Evolutionary conservation across 2,329 filamentous ascomycete genomes (phyloP), one percentile per base, ranked within the genome.

Genomic region (Fusarium dlaminii): DNA sequence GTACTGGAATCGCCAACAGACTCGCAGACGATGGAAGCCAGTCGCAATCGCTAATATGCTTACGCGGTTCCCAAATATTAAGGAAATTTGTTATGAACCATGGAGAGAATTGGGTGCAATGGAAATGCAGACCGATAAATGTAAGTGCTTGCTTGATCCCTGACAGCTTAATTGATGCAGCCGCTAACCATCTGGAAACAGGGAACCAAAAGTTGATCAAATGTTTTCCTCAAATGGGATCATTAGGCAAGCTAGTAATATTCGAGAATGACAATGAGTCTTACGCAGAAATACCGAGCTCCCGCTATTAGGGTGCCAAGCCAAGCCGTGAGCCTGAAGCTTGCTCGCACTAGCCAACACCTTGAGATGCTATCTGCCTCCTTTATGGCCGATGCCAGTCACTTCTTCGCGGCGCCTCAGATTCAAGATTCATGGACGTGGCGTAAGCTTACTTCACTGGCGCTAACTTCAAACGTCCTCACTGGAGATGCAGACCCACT

Each of bases 41-140:
- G 29, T 56, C 29, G 72, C 79, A 37, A 75, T 84, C 32, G 72
- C 74, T 36, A 72, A 80, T 20, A 82, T 84, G 75, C 73, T 84
- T 65, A 68, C 79, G 17, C 79, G 79, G 51, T 78, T 83, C 66
- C 80, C 82, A 20, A 79, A 77, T 62, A 64, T 85, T 57, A 77
- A 80, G 71, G 80, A 84, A 69, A 70, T 84, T 71, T 78, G 79
- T 59, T 83, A 82, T 72, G 81, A 84, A 71, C 82, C 81, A 58
- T 84, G 82, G 81, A 81, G 79, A 69, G 80, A 83, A 71, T 81
- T 73, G 75, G 18, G 6, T 61, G 42, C 1, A 14, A 63, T 75
- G 14, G 55, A 80, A 60, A 12, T 0, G 32, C 60, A 60, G 6
- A 80, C 79, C 14, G 81, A 83, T 74, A 22, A 69, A 76, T 29